Percentiles rank a stretch among this genome's conserved stretches.
Conservation (phyloP, 768 basidiomycete species). For the Pleurotus tuber-regium region DNA sequence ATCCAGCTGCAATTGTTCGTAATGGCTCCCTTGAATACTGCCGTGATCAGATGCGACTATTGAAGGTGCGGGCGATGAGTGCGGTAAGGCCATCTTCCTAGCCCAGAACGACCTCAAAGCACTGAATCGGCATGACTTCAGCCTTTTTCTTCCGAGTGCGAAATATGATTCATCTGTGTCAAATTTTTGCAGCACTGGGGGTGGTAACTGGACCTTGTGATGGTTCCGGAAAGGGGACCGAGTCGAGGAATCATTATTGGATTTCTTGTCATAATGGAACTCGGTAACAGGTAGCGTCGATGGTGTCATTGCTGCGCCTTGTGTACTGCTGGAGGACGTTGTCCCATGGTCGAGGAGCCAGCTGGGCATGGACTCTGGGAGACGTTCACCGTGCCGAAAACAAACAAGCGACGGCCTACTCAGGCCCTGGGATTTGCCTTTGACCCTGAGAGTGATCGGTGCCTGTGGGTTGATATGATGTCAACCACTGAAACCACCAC, state of each 20-base stretch:
- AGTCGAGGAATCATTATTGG: background rate
- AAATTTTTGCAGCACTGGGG: conserved; percentile 6
- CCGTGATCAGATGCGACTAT: background rate
- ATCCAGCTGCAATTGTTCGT: background rate
- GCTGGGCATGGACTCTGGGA: conserved; percentile 10
- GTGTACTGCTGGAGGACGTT: conserved; percentile 5
- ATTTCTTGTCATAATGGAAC: conserved; percentile 4
- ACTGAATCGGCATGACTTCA: background rate
- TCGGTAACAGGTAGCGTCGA: conserved; percentile 1
- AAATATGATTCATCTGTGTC: background rate
- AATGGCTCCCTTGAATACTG: conserved; percentile 3
- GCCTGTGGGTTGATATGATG: conserved; percentile 1
- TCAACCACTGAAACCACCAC: too few species aligned
- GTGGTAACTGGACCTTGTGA: background rate
- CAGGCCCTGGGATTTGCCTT: conserved; percentile 6
- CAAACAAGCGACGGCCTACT: conserved; percentile 9
- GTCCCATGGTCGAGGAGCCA: conserved; percentile 5
- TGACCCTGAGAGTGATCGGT: conserved; percentile 9
- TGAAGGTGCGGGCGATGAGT: background rate
- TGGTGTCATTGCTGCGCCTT: conserved; percentile 3
- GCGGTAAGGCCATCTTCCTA: background rate
- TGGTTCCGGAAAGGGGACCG: background rate
- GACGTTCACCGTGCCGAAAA: conserved; percentile 11
- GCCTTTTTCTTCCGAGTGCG: background rate
- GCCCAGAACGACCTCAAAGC: background rate